Evolutionary conservation across 345 rosid genomes (phyloP).

Genomic region (Eucalyptus virginea): DNA sequence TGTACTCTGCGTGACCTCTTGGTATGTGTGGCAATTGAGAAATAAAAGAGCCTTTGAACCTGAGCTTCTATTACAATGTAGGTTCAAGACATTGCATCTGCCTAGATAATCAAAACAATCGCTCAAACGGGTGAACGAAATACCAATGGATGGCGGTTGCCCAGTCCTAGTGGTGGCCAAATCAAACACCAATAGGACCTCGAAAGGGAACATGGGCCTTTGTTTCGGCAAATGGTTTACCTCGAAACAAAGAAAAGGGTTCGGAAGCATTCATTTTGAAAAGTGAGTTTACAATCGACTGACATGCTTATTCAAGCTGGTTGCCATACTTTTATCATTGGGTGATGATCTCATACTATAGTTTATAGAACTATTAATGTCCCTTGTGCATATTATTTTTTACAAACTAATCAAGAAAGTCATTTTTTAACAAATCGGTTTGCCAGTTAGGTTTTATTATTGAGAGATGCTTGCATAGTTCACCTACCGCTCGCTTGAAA

Average conservation of each 20-base stretch:
- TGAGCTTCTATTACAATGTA: too few species aligned
- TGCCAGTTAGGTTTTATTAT: neutral
- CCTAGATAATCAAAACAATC: too few species aligned
- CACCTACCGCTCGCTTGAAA: neutral
- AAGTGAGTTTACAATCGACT: too few species aligned
- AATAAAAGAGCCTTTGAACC: neutral
- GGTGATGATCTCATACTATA: neutral
- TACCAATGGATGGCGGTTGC: neutral
- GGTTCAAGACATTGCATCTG: too few species aligned
- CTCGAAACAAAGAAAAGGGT: too few species aligned
- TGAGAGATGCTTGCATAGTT: neutral
- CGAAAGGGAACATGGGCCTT: neutral
- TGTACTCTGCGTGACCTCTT: neutral
- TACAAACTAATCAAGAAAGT: neutral
- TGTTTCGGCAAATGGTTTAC: too few species aligned
- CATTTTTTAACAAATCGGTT: neutral
- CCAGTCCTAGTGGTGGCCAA: neutral
- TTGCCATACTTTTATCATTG: fast-evolving
- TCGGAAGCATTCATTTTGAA: fast-evolving
- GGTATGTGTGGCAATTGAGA: neutral
- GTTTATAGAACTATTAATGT: neutral
- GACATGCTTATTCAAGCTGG: fast-evolving
- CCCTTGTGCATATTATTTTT: neutral
- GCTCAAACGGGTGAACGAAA: too few species aligned
- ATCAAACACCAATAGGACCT: neutral